Percentiles rank a stretch among this genome's conserved stretches.
Evolutionary conservation across 1,139 yeast genomes (phyloP).

Genomic region (Hyphopichia wangnamkhiaoensis): DNA sequence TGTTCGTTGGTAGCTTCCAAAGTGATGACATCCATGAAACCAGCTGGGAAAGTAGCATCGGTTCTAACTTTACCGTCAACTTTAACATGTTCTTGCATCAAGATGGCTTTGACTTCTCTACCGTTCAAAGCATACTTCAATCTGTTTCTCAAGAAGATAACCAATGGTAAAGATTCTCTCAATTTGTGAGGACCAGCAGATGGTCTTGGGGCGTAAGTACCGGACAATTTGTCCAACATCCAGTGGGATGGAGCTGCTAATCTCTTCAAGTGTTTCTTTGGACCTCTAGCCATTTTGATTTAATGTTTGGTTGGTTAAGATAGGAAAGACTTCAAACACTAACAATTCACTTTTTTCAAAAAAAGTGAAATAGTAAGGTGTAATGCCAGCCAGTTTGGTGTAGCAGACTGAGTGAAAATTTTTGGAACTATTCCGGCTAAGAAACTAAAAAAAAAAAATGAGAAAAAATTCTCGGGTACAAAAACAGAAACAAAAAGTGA

Average conservation of each 20-base stretch:
- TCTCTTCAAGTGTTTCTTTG: slow-evolving; percentile 47
- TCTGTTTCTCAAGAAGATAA: slow-evolving; percentile 98
- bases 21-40: slow-evolving; percentile 98
- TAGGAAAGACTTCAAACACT: too few relatives aligned
- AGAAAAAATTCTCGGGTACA: too few relatives aligned
- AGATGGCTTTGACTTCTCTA: slow-evolving; percentile 98
- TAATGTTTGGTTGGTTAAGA: background rate
- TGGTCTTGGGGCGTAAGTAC: slow-evolving; percentile 99
- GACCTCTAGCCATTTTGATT: slow-evolving; percentile 31
- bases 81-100: slow-evolving; percentile 99
- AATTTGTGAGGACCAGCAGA: slow-evolving; percentile 99
- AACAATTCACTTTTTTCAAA: too few relatives aligned
- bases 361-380: too few relatives aligned
- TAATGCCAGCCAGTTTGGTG: too few relatives aligned
- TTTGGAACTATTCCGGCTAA: too few relatives aligned
- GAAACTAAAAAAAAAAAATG: too few relatives aligned
- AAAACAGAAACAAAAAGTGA: too few relatives aligned
- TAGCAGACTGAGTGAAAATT: too few relatives aligned
- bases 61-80: slow-evolving; percentile 99
- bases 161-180: slow-evolving; percentile 98
- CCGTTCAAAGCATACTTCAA: slow-evolving; percentile 99
- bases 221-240: slow-evolving; percentile 99
- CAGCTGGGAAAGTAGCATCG: slow-evolving; percentile 97
- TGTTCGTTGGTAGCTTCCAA: slow-evolving; percentile 98
- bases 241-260: slow-evolving; percentile 91